Base-by-base conservation (phyloP, 345 rosid species). In the Salix viminalis region DNA sequence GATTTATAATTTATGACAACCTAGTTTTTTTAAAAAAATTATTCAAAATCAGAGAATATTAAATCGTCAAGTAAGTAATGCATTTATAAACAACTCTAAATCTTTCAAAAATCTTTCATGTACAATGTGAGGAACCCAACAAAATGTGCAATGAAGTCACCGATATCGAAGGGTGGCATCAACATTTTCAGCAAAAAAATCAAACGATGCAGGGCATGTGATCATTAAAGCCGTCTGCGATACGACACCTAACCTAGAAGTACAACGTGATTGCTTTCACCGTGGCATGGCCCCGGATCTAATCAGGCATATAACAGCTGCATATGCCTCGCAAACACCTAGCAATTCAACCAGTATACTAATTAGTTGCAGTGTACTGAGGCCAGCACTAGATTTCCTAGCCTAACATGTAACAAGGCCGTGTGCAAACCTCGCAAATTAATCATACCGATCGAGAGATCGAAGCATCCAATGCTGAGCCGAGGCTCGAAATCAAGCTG, bases 391-490 rank as follows among this genome's bases (percentile, higher is more conserved):
- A 39, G 11, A 6, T 36, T 23, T 56, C 65, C 18, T 56, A n/a
- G 0, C 3, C 16, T 2, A 5, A 7, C 58, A 52, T 11, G 6
- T 8, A 36, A 8, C 11, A 14, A 42, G 46, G 67, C 44, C 68
- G 60, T 13, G 5, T 41, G 14, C 26, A 15, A 36, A 0, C 14
- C 10, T 37, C 15, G 19, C 23, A 23, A 18, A 15, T 24, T 24
- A 24, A 24, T 44, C 69, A 13, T 44, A 42, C 16, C 12, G 26
- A 24, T 24, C 26, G 56, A 37, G 39, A 46, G 9, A 9, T 0
- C 6, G 10, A 39, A 62, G 79, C 50, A 77, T 77, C 79, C 79
- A 64, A 77, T 77, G 79, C 37, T 54, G 48, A 30, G 73, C n/a
- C 44, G 44, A 73, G 46, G 58, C 15, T 12, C 15, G 30, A 75